phyloP scores from a whole-genome alignment of 2,329 filamentous ascomycete species.

The Beauveria rudraprayagi region DNA sequence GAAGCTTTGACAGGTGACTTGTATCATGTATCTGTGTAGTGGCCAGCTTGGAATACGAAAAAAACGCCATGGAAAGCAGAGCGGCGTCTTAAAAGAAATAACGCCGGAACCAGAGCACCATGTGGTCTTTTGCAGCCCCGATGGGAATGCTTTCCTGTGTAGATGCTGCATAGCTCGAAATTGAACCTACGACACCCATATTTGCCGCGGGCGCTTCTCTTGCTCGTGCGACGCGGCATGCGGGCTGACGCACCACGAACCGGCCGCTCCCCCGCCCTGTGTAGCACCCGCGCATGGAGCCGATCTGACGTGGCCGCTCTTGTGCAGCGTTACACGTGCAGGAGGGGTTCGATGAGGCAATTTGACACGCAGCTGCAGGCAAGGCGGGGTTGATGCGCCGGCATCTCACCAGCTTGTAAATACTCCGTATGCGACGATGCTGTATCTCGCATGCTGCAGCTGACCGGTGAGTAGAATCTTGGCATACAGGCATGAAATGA shows the following conservation, averaged over 20 bases:
- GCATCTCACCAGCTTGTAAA: background rate
- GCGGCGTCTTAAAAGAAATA: no score
- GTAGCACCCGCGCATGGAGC: constrained; percentile 1
- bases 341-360: background rate
- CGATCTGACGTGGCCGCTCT: constrained; percentile 2
- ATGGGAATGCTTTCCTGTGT: background rate
- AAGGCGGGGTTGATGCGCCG: background rate
- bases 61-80: no score
- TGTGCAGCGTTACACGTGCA: background rate
- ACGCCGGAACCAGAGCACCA: background rate
- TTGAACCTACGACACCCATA: background rate
- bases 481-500: background rate
- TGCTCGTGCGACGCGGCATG: background rate
- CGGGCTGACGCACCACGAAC: constrained; percentile 3
- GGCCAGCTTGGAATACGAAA: no score
- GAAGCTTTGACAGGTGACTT: background rate
- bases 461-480: background rate
- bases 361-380: background rate
- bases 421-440: background rate
- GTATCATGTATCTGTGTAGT: background rate
- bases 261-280: background rate
- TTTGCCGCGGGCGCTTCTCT: background rate
- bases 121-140: background rate
- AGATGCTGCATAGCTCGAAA: background rate
- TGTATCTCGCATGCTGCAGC: background rate